Evolutionary conservation across 192 early-diverging fungal genomes (phyloP), one percentile per base, ranked within the genome.

Genomic region (Podila verticillata): DNA sequence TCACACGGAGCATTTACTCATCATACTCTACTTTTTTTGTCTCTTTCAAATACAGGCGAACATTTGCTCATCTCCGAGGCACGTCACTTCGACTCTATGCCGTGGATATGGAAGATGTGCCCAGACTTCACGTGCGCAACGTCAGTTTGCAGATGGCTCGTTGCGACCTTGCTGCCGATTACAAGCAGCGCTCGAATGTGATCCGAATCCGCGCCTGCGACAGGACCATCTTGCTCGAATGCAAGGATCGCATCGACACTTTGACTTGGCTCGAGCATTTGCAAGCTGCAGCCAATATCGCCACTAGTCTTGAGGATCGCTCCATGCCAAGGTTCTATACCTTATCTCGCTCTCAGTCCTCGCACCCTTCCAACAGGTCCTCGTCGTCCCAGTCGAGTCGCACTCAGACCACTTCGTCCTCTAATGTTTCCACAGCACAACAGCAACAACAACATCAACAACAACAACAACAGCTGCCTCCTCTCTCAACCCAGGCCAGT

Each of bases 261-360:
- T 57, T 83, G 48, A 71, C 75, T 0, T 88, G 84, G 84, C 65
- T 88, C 2, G 83, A 86, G 44, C 74, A 82, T 19, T 54, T 88
- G 32, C 84, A 88, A 61, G 81, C 87, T 5, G 84, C 87, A 0
- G 68, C 70, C 30, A 88, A 88, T 68, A 83, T 88, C n/a, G 83
- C 85, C 8, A 70, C 68, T 3, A 84, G 83, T 34, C 61, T 88
- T 32, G 87, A 88, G 47, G 66, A 73, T 5, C 61, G 87, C 6
- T 65, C 35, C 24, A 88, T 88, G 87, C 87, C 87, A 9, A 71
- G 70, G 31, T 86, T 88, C 60, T 75, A 83, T 51, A 86, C 85
- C 13, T 54, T 83, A n/a, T 69, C 83, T 20, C 36, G 83, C 26
- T 61, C 70, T 5, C 74, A 66, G 57, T 51, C 26, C 20, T 51